Base-by-base conservation (phyloP, 164 flowering plant species). In the Echeveria elegans region DNA sequence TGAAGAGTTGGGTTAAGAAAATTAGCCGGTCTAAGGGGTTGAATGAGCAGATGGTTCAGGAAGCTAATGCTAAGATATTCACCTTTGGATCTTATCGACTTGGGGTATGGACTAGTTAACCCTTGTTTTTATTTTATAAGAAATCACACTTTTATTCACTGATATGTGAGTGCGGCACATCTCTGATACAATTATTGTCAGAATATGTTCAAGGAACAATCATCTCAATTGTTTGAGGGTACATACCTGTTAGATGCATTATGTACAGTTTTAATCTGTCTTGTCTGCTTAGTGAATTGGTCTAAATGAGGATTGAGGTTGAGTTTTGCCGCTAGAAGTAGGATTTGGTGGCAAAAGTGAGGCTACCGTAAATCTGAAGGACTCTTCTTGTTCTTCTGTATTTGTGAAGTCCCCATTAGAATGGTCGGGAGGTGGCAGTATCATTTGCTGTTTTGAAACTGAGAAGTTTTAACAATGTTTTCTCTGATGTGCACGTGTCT, bases 81-180 rank as follows among this genome's bases (percentile, higher is more conserved):
- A 95, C 98, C 6, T 95, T 87, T 82, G 99, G 99, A 69, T 95
- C 99, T 58, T 95, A 95, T 68, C 88, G 99, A 1, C 80, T 95
- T 34, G 99, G 99, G 87, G 98, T 95, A 95, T 68, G 89, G 60
- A 69, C 19, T 40, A 30, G 7, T 62, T 60, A 26, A 28, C 32
- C 30, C 9, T 2, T 53, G 30, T 53, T 28, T 56, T 6, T 34
- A 14, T 29, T 56, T 43, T 26, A 28, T 56, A 56, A 15, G 11
- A 15, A 43, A 53, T 53, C 30, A 24, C 30, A 53, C 28, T 24
- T 21, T 56, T 28, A 56, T 26, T 56, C 12, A 56, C 19, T 56
- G 61, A 26, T 56, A 26, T 14, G 1, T 43, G 47, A 11, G 30
- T 9, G 15, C 4, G 14, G 32, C 32, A 26, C 16, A 11, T 1